phyloP scores from a whole-genome alignment of 768 basidiomycete species.

The Termitomyces sp. region DNA sequence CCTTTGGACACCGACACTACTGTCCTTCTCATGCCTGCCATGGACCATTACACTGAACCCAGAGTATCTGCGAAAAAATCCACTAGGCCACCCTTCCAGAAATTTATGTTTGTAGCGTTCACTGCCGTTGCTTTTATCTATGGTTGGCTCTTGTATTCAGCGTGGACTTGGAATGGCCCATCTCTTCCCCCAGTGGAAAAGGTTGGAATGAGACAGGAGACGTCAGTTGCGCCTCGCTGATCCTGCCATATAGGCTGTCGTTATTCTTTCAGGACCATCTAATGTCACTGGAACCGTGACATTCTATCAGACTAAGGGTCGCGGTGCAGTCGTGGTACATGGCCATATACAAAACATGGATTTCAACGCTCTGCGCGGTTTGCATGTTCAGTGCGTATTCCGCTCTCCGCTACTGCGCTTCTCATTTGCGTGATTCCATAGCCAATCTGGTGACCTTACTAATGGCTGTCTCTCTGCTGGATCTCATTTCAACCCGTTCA shows the following conservation, averaged over 20 bases:
- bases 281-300: constrained; percentile 57
- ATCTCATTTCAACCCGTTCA: constrained; percentile 72
- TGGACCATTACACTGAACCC: constrained; percentile 4
- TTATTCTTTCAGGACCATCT: constrained; percentile 56
- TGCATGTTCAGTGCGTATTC: constrained; percentile 73
- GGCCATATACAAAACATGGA: constrained; percentile 60
- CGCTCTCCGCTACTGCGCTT: neutral
- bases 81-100: neutral
- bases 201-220: constrained; percentile 8
- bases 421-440: constrained; percentile 3
- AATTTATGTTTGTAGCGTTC: neutral
- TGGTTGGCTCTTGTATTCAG: constrained; percentile 5
- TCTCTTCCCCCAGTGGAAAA: constrained; percentile 11
- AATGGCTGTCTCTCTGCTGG: constrained; percentile 67
- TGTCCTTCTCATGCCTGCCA: neutral
- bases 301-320: constrained; percentile 50
- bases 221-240: neutral
- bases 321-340: constrained; percentile 51
- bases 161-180: constrained; percentile 1
- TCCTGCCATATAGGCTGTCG: constrained; percentile 25
- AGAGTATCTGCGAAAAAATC: neutral
- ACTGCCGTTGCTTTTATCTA: constrained; percentile 2
- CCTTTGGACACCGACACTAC: too few relatives aligned
- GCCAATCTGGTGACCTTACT: constrained; percentile 55
- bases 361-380: constrained; percentile 55